These are phyloP conservation scores for Sindora glabra DNA, from an alignment of 306 rosid genomes.

Conservation along the genomic window DNA sequence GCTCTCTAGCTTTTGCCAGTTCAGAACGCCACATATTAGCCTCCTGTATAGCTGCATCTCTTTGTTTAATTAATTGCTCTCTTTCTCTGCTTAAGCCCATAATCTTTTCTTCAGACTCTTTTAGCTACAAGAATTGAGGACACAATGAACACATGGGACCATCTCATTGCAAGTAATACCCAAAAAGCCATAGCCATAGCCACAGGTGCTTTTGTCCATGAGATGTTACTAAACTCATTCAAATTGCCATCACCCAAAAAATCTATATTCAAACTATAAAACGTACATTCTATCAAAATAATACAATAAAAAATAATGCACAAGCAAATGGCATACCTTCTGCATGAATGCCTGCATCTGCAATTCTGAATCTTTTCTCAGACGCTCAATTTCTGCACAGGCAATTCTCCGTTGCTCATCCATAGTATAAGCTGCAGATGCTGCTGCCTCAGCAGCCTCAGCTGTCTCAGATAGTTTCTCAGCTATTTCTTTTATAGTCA, in stretches of 20 bases:
- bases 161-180: too few species aligned
- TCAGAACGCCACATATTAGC: constrained; percentile 95
- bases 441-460: constrained; percentile 99
- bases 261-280: too few species aligned
- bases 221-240: neutral
- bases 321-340: too few species aligned
- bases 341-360: constrained; percentile 46
- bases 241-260: neutral
- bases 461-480: constrained; percentile 95
- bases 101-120: constrained; percentile 57
- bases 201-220: too few species aligned
- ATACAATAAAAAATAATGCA: too few species aligned
- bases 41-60: constrained; percentile 79
- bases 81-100: constrained; percentile 56
- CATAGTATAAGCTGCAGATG: constrained; percentile 90
- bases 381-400: constrained; percentile 67
- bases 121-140: constrained; percentile 46
- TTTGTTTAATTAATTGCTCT: constrained; percentile 66
- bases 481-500: constrained; percentile 86
- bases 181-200: too few species aligned
- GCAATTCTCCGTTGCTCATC: constrained; percentile 85
- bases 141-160: too few species aligned
- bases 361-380: constrained; percentile 53
- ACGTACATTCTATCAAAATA: too few species aligned
- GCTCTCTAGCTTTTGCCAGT: constrained; percentile 95